These are phyloP conservation scores for Cenchrus fungigraminus DNA, from an alignment of 176 grass and related monocot genomes.

Conservation along the genomic window DNA sequence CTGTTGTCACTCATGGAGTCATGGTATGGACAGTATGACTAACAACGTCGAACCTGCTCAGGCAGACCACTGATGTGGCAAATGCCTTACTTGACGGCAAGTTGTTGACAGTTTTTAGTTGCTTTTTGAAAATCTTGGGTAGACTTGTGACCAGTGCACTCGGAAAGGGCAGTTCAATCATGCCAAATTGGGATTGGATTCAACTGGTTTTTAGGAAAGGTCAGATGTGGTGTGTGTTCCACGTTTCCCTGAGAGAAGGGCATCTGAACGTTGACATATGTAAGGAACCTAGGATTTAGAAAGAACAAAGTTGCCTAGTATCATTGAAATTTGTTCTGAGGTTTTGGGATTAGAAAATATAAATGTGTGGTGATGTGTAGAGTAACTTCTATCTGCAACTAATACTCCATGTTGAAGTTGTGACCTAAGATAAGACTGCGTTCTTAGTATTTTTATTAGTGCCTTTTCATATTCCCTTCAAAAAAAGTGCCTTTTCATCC, in stretches of 20 bases:
- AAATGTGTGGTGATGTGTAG: background rate
- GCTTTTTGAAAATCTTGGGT: no score
- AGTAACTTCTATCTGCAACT: background rate
- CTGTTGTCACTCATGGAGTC: no score
- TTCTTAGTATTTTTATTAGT: slow-evolving; percentile 20
- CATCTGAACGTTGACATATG: background rate
- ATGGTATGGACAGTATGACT: no score
- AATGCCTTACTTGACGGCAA: no score
- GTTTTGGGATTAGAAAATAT: background rate
- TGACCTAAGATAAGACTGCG: background rate
- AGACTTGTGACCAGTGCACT: no score
- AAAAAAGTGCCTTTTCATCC: background rate
- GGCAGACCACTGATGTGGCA: no score
- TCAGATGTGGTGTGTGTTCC: background rate
- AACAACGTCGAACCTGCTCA: no score
- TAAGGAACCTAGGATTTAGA: slow-evolving; percentile 20
- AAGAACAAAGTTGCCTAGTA: background rate
- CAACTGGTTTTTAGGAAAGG: no score
- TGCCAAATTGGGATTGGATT: no score
- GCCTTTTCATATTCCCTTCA: background rate
- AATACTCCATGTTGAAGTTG: background rate
- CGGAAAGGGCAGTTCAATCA: no score
- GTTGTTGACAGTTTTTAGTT: no score
- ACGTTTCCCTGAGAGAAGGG: slow-evolving; percentile 7
- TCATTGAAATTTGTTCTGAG: background rate